These are phyloP conservation scores for Vitis riparia DNA, from an alignment of 164 flowering plant genomes.

Conservation along the genomic window DNA sequence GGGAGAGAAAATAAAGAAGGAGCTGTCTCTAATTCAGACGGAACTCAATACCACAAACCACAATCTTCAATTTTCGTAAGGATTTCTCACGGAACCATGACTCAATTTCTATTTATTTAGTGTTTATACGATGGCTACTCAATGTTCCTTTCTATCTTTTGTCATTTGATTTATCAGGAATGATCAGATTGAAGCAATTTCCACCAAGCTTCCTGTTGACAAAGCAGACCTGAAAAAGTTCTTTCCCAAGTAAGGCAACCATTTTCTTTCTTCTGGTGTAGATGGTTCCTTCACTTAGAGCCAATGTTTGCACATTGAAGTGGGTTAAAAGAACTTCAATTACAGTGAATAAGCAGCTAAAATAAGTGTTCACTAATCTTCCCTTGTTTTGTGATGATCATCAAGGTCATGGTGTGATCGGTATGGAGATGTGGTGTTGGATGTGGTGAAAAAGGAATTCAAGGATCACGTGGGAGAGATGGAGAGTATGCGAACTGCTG, in stretches of 20 bases:
- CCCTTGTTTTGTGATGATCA: not conserved
- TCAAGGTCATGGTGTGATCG: conserved; percentile 75
- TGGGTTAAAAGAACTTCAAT: no score
- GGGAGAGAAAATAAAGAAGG: conserved; percentile 78
- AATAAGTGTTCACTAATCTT: no score
- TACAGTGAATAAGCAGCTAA: no score
- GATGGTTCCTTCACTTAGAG: not conserved
- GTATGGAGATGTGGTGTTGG: conserved; percentile 71
- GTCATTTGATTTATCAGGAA: conserved; percentile 33
- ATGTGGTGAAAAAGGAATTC: conserved; percentile 85
- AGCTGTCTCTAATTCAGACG: conserved; percentile 63
- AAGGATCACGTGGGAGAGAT: conserved; percentile 76
- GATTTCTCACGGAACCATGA: not conserved
- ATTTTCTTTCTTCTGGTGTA: not conserved
- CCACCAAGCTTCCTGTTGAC: conserved; percentile 82
- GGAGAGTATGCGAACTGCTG: conserved; percentile 43
- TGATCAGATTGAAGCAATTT: conserved; percentile 78
- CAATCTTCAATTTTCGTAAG: conserved; percentile 62
- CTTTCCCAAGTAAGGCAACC: conserved; percentile 66
- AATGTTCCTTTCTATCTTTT: no score
- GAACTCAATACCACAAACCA: conserved; percentile 56
- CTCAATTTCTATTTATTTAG: not conserved
- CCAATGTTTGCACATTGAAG: no score
- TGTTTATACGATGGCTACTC: not conserved
- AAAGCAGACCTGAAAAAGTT: conserved; percentile 73